These are phyloP conservation scores for Talaromyces sp. DNA, from an alignment of 2,329 filamentous ascomycete species.

Conservation along the genomic window DNA sequence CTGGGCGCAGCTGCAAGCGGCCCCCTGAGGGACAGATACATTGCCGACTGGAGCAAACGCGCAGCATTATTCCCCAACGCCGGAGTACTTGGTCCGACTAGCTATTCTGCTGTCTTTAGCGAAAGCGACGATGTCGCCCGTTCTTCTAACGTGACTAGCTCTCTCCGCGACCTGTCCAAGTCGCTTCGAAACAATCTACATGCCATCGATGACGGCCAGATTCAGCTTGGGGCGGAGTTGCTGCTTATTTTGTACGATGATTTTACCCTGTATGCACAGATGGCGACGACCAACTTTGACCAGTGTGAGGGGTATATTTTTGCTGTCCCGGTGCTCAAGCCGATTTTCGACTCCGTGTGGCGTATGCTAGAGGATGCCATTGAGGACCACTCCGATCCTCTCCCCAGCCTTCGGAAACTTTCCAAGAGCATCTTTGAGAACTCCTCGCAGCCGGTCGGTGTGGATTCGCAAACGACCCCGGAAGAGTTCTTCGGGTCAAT, in stretches of 20 bases:
- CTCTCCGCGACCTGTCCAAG: not conserved
- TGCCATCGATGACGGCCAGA: conserved; percentile 12
- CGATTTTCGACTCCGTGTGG: conserved; percentile 16
- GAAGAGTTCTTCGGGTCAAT: conserved; percentile 16
- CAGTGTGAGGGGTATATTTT: conserved; percentile 20
- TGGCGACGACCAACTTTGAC: conserved; percentile 14
- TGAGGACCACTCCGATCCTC: conserved; percentile 8
- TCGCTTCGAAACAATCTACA: conserved; percentile 4
- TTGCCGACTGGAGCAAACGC: conserved; percentile 6
- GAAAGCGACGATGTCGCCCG: conserved; percentile 12
- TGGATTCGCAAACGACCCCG: conserved; percentile 17
- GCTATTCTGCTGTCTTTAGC: conserved; percentile 16
- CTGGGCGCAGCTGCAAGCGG: not conserved
- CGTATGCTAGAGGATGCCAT: conserved; percentile 15
- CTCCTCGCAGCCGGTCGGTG: conserved; percentile 12
- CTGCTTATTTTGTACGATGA: conserved; percentile 17
- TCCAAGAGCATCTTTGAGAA: conserved; percentile 20
- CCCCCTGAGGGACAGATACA: conserved; percentile 4
- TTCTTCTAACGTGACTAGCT: not conserved
- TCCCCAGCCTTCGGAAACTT: conserved; percentile 10
- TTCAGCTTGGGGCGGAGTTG: conserved; percentile 21
- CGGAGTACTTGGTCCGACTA: conserved; percentile 17
- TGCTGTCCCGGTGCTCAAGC: conserved; percentile 16
- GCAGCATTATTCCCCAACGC: conserved; percentile 1
- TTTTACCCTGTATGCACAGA: conserved; percentile 16